phyloP scores from a whole-genome alignment of 2,329 filamentous ascomycete species.

The Dryadomyces quercivorus region DNA sequence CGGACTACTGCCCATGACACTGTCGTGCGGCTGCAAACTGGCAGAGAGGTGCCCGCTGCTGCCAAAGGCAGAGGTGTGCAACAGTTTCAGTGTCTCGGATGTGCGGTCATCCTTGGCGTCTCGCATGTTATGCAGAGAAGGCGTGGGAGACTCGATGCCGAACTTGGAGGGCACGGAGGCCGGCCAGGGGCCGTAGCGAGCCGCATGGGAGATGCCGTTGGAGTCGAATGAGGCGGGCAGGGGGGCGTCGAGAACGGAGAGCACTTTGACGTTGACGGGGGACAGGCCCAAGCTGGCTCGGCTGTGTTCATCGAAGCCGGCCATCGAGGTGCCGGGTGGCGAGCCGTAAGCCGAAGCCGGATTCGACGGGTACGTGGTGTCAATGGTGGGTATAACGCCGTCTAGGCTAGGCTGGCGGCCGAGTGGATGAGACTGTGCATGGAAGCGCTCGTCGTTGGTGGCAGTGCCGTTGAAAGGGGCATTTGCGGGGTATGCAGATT shows the following conservation, averaged over 20 bases:
- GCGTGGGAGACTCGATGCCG: conserved; percentile 72
- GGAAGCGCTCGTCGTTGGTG: conserved; percentile 27
- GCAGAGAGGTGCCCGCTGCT: conserved; percentile 49
- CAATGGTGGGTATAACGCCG: conserved; percentile 43
- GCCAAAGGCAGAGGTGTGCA: conserved; percentile 57
- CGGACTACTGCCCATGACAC: conserved; percentile 28
- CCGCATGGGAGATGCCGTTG: conserved; percentile 85
- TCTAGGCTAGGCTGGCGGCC: conserved; percentile 41
- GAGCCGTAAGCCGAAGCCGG: conserved; percentile 62
- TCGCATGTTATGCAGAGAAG: conserved; percentile 45
- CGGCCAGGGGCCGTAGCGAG: conserved; percentile 79
- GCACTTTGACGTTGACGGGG: conserved; percentile 53
- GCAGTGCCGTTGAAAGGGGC: background rate
- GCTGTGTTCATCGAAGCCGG: conserved; percentile 34
- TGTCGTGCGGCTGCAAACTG: conserved; percentile 17
- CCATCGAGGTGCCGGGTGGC: conserved; percentile 27
- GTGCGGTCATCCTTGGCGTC: conserved; percentile 44
- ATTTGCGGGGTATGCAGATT: background rate
- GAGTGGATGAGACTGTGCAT: conserved; percentile 20
- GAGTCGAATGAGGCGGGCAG: conserved; percentile 93
- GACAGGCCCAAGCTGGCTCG: conserved; percentile 65
- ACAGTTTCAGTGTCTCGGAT: conserved; percentile 50
- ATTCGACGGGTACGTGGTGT: conserved; percentile 44
- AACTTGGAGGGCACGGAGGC: conserved; percentile 90
- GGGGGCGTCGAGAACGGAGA: conserved; percentile 90